Evolutionary conservation across 2,329 filamentous ascomycete species (phyloP).

Genomic region (Trichocomaceae sp.): DNA sequence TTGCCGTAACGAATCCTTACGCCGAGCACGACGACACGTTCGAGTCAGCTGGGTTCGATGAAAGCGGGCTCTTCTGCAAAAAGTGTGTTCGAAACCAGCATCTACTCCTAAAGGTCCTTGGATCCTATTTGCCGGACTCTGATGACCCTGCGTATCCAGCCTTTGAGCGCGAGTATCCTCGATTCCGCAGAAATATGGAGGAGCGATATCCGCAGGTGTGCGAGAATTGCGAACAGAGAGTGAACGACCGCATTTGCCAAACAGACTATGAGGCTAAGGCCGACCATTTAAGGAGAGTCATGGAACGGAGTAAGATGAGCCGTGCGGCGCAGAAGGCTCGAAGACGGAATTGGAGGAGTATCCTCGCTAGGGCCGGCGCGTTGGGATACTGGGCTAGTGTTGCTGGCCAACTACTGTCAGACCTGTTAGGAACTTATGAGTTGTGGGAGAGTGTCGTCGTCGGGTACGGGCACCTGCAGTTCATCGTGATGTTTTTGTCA

Average conservation of each 20-base stretch:
- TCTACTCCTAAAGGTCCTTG: conserved; percentile 66
- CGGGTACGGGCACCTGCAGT: conserved; percentile 14
- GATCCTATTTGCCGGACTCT: conserved; percentile 67
- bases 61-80: conserved; percentile 57
- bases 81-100: conserved; percentile 86
- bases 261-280: conserved; percentile 76
- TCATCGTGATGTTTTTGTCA: conserved; percentile 17
- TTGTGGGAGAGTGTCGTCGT: conserved; percentile 11
- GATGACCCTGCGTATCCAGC: conserved; percentile 62
- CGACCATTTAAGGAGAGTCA: conserved; percentile 69
- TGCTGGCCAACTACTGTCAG: conserved; percentile 38
- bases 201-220: conserved; percentile 85
- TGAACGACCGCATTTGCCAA: conserved; percentile 61
- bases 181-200: conserved; percentile 67
- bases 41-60: conserved; percentile 25
- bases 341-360: conserved; percentile 38
- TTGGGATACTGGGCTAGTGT: conserved; percentile 39
- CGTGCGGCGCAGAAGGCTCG: conserved; percentile 27
- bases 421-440: conserved; percentile 30
- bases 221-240: conserved; percentile 67
- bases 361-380: conserved; percentile 39
- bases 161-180: conserved; percentile 62
- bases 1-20: conserved; percentile 47
- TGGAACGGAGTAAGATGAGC: conserved; percentile 53
- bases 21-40: conserved; percentile 24